Conservation (phyloP, 352 stramenopile genomes). For the Phytophthora quininea region DNA sequence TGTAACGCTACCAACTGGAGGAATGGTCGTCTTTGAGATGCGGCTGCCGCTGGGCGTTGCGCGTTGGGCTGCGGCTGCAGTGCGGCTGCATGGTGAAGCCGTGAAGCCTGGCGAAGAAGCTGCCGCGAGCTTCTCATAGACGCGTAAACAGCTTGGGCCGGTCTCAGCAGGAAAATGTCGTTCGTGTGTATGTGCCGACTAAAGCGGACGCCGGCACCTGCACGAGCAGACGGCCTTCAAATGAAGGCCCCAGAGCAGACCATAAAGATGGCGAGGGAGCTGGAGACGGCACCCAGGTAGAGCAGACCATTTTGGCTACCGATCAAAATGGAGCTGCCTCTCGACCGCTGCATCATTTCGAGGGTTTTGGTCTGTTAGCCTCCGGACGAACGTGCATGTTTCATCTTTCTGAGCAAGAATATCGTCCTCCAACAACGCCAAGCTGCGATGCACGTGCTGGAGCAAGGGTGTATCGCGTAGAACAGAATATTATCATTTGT, state of each 20-base stretch:
- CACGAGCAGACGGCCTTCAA: neutral
- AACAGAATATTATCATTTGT: too few species aligned
- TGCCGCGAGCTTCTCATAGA: neutral
- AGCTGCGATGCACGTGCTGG: too few species aligned
- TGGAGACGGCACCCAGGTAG: neutral
- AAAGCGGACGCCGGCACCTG: neutral
- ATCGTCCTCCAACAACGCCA: too few species aligned
- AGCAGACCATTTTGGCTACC: too few species aligned
- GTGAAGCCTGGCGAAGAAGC: neutral
- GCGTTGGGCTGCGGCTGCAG: too few species aligned
- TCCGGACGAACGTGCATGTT: neutral
- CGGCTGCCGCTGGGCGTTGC: neutral
- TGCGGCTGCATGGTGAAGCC: neutral
- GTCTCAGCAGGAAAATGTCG: neutral
- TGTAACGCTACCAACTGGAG: neutral
- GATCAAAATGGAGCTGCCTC: too few species aligned
- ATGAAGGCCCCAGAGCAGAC: constrained; percentile 3
- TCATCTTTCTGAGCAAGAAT: too few species aligned
- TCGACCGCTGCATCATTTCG: too few species aligned
- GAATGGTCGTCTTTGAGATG: neutral
- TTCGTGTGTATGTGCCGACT: too few species aligned
- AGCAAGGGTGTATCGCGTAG: too few species aligned
- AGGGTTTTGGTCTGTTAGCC: too few species aligned
- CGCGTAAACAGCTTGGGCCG: neutral
- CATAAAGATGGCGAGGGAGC: neutral